A percentile compares a stretch with the other conserved stretches of the same genome.
Conservation (phyloP, 257 asterid genomes). For the Solanum pimpinellifolium region DNA sequence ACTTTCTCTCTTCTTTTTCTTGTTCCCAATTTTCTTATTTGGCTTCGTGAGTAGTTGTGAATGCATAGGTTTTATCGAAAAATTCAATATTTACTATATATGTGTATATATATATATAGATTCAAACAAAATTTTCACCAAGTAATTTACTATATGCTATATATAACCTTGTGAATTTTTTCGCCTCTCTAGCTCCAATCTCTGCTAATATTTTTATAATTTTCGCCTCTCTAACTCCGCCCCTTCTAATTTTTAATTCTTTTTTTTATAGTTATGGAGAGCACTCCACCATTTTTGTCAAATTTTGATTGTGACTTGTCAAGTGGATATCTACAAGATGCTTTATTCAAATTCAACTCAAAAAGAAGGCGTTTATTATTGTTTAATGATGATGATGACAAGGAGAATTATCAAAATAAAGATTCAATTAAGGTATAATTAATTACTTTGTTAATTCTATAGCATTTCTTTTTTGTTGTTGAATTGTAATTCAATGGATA, state of each 20-base stretch:
- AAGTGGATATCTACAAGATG: constrained; percentile 87
- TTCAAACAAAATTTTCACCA: background rate
- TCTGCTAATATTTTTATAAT: background rate
- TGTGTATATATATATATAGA: too few relatives aligned
- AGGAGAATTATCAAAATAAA: constrained; percentile 3
- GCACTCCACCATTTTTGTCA: constrained; percentile 26
- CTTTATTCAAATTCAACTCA: constrained; percentile 55
- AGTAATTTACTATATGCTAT: background rate
- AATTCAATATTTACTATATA: background rate
- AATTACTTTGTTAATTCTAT: background rate
- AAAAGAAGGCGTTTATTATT: constrained; percentile 51
- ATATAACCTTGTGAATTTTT: background rate
- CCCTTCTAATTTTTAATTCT: background rate
- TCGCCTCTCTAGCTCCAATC: background rate
- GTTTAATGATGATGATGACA: constrained; percentile 6
- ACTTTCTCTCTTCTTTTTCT: background rate
- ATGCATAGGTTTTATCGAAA: background rate
- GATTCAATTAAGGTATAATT: constrained; percentile 1
- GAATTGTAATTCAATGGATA: background rate
- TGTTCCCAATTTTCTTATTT: background rate
- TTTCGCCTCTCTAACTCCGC: background rate
- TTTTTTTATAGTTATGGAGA: constrained; percentile 11
- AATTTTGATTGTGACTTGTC: constrained; percentile 30
- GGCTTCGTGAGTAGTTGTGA: background rate
- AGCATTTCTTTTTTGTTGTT: background rate